Evolutionary conservation across 2,329 filamentous ascomycete species (phyloP).

Genomic region (Aureobasidium sp.): DNA sequence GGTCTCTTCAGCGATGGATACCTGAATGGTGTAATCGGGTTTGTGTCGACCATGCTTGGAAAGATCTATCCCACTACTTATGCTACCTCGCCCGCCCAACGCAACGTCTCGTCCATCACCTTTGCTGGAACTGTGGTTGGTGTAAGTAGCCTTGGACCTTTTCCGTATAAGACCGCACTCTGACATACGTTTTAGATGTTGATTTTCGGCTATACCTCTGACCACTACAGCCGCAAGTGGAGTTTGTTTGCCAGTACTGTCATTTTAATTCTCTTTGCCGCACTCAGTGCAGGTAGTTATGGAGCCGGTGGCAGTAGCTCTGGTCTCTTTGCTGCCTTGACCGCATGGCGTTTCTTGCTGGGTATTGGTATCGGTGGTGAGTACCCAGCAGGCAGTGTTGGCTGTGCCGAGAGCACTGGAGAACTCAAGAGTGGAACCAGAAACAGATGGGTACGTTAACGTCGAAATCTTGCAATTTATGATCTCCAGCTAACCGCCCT

Average conservation of each 20-base stretch:
- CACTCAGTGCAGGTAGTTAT: conserved; percentile 69
- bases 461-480: too few relatives aligned
- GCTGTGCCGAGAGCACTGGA: conserved; percentile 73
- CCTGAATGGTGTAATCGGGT: conserved; percentile 84
- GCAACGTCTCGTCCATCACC: conserved; percentile 71
- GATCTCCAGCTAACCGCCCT: too few relatives aligned
- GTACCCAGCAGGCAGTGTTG: conserved; percentile 76
- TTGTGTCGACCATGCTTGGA: conserved; percentile 68
- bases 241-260: conserved; percentile 72
- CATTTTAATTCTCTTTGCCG: conserved; percentile 78
- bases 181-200: conserved; percentile 41
- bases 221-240: conserved; percentile 78
- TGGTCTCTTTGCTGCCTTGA: conserved; percentile 69
- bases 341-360: conserved; percentile 77
- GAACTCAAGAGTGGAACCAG: conserved; percentile 71
- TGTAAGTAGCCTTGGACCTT: neutral
- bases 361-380: conserved; percentile 49
- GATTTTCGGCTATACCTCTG: conserved; percentile 69
- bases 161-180: conserved; percentile 25
- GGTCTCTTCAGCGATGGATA: conserved; percentile 90
- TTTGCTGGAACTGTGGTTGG: conserved; percentile 75
- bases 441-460: conserved; percentile 54
- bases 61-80: conserved; percentile 64
- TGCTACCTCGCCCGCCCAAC: conserved; percentile 55
- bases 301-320: conserved; percentile 57